Base-by-base conservation (phyloP, 2,329 filamentous ascomycete species). In the Pseudovirgaria hyperparasitica region DNA sequence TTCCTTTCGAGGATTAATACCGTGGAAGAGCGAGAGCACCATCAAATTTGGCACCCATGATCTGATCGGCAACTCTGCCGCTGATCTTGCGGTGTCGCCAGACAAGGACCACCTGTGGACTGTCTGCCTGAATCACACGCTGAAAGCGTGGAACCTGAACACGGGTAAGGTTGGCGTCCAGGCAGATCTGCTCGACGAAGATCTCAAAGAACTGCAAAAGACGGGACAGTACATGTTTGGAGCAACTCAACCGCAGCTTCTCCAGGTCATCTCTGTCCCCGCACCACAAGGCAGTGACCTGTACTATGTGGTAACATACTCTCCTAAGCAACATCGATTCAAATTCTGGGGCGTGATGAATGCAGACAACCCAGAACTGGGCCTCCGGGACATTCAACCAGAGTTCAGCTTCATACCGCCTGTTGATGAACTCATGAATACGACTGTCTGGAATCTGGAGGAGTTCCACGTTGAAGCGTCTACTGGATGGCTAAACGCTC, bases 121-220 rank as follows among this genome's bases (percentile, higher is more conserved):
- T 0, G 72, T 93, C 25, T 90, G 81, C 36, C 62, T 98, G 33
- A 86, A 98, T 41, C 86, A 98, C 48, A 77, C 75, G 8, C 60
- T 98, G 47, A 76, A 85, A 43, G 75, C 90, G 20, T 96, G 90
- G 87, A 90, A 92, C 45, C 63, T 87, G 17, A 63, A 71, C n/a
- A 81, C 72, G 20, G 86, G 86, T 24, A 80, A 76, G 46, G 70
- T 92, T 29, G 70, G 82, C 5, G 72, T 74, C 30, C 76, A 77
- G 5, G 74, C 73, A 39, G 87, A 98, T 52, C 64, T 98, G 17
- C 54, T 96, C 10, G 73, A 78, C 39, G 67, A 75, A 12, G 42
- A 42, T 14, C 48, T 52, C 23, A 40, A 39, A 15, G 70, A 78
- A 26, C 65, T 74, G 1, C 72, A 82, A 26, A 80, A 86, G 28